Base-by-base conservation (phyloP, 2,329 filamentous ascomycete genomes). In the Cytospora schulzeri region DNA sequence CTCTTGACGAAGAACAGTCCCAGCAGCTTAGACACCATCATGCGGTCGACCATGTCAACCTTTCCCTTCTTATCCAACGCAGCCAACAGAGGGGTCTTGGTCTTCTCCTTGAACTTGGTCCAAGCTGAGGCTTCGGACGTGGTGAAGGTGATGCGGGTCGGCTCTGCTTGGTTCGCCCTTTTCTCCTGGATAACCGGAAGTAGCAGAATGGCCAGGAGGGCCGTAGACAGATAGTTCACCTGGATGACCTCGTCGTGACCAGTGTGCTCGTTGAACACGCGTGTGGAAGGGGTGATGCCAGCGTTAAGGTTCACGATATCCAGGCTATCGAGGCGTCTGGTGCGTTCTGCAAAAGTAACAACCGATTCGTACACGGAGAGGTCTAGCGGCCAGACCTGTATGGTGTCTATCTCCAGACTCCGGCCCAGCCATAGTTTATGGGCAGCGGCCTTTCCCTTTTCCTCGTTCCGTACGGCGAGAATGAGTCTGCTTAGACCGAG, bases 1-100 rank as follows among this genome's bases (percentile, higher is more conserved):
- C 74, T 71, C 24, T 63, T 65, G 4, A 76, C 12, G 63, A 74
- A 76, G 9, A 76, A 65, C 48, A 73, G 71, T 19, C 67, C 69
- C 1, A 76, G 68, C 0, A 72, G 67, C 61, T 76, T 76, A 3
- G 72, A 70, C 0, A 64, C 68, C 12, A 56, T 53, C 29, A 71
- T 69, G 22, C 67, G 65, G 29, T 71, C 67, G 19, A 54, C 31
- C 19, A 57, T 33, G 17, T 69, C 60, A 4, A 68, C 68, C 5
- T 5, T 54, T 62, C 14, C 22, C 38, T 28, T 9, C 33, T 26
- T 41, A 15, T 48, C 56, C 9, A 58, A 28, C 11, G n/a, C 35
- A 7, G 38, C 24, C 22, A 58, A 38, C n/a, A 58, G 6, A 11
- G 56, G 56, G 12, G 19, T 24, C 19, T 28, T 22, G 19, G 67